A percentile compares a stretch with the other conserved stretches of the same genome.
Evolutionary conservation across 768 basidiomycete species (phyloP).

Genomic region (Panus rudis): DNA sequence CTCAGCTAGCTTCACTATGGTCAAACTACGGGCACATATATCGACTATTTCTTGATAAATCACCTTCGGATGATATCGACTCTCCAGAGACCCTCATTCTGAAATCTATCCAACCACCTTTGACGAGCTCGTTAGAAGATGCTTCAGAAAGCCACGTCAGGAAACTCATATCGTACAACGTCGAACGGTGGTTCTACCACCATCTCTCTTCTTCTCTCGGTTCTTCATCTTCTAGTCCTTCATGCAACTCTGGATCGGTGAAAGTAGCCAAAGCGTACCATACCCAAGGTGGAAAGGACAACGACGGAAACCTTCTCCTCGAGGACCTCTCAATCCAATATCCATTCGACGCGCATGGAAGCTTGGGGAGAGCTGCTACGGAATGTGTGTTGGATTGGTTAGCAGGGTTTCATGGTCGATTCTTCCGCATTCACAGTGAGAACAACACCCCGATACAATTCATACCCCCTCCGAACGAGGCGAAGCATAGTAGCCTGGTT

Average conservation of each 20-base stretch:
- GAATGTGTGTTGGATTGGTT: slow-evolving; percentile 10
- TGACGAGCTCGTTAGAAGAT: neutral
- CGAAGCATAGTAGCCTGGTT: too few relatives aligned
- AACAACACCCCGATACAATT: neutral
- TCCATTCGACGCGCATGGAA: slow-evolving; percentile 8
- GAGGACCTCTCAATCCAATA: slow-evolving; percentile 10
- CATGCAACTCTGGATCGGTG: neutral
- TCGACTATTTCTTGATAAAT: slow-evolving; percentile 8
- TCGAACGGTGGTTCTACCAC: slow-evolving; percentile 11
- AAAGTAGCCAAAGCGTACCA: slow-evolving; percentile 4
- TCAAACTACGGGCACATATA: slow-evolving; percentile 12
- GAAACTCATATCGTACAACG: slow-evolving; percentile 11
- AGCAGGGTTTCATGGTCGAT: slow-evolving; percentile 11
- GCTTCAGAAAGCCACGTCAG: slow-evolving; percentile 11
- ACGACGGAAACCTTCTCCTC: slow-evolving; percentile 9
- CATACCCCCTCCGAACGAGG: slow-evolving; percentile 6
- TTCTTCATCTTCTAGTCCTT: too few relatives aligned
- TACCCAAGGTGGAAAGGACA: neutral
- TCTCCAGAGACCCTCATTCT: slow-evolving; percentile 9
- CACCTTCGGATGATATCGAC: neutral
- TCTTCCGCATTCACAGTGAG: slow-evolving; percentile 2
- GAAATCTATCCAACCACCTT: slow-evolving; percentile 13
- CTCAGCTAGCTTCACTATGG: slow-evolving; percentile 12
- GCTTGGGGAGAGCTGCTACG: slow-evolving; percentile 7
- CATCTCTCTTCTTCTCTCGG: neutral